Evolutionary conservation across 2,329 filamentous ascomycete genomes (phyloP).

Genomic region (Emericellopsis cladophorae): DNA sequence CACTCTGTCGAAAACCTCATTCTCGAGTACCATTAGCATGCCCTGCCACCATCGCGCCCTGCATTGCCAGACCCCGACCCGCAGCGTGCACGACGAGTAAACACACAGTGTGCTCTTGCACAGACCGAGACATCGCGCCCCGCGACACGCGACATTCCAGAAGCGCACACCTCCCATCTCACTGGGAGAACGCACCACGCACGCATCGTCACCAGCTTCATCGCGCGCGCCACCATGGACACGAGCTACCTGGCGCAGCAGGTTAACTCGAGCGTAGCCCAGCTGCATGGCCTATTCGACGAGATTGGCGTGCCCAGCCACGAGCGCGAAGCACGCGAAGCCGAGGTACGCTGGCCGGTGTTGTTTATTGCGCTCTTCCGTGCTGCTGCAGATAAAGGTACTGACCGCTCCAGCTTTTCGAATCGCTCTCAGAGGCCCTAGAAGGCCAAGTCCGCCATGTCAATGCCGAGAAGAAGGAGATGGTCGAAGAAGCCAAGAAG

Average conservation of each 20-base stretch:
- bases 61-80: background rate
- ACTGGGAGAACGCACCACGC: background rate
- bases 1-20: background rate
- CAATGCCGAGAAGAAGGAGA: slow-evolving; percentile 74
- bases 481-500: slow-evolving; percentile 80
- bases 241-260: slow-evolving; percentile 88
- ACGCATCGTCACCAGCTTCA: background rate
- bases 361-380: background rate
- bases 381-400: background rate
- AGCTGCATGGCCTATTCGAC: slow-evolving; percentile 90
- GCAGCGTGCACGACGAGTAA: background rate
- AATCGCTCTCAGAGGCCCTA: slow-evolving; percentile 80
- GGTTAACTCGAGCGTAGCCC: slow-evolving; percentile 85
- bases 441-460: slow-evolving; percentile 82
- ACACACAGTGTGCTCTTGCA: background rate
- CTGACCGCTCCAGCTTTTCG: slow-evolving; percentile 55
- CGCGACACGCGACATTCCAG: background rate
- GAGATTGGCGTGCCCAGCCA: slow-evolving; percentile 92
- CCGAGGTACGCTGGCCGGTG: slow-evolving; percentile 51
- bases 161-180: background rate
- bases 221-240: slow-evolving; percentile 47
- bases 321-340: slow-evolving; percentile 81
- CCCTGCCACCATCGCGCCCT: background rate
- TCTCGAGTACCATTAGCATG: background rate
- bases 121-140: background rate